phyloP scores from a whole-genome alignment of 805 yeast genomes.

The Metschnikowia baotianmanensis region DNA sequence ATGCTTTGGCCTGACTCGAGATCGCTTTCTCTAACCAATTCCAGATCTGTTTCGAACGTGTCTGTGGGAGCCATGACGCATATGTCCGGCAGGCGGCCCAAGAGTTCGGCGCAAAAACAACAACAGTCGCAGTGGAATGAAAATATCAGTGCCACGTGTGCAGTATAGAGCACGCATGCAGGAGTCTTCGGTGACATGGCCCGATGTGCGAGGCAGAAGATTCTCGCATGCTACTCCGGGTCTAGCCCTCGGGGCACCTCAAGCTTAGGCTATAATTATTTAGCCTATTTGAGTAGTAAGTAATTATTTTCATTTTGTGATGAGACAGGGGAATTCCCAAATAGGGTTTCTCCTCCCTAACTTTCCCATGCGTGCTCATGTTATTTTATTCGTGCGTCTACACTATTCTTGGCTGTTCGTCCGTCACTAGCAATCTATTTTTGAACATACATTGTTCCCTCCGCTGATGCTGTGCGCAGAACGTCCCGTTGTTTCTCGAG shows the following conservation, averaged over 20 bases:
- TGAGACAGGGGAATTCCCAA: too few relatives aligned
- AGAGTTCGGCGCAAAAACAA: too few relatives aligned
- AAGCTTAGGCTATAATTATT: too few relatives aligned
- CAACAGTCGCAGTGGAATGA: conserved; percentile 10
- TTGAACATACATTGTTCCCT: conserved; percentile 2
- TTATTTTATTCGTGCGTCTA: not conserved
- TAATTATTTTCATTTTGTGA: too few relatives aligned
- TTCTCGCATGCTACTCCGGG: too few relatives aligned
- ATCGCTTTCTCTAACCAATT: too few relatives aligned
- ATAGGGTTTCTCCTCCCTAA: too few relatives aligned
- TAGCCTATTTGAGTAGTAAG: too few relatives aligned
- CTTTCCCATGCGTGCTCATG: too few relatives aligned
- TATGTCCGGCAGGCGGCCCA: too few relatives aligned
- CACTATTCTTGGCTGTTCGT: not conserved
- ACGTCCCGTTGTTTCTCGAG: not conserved
- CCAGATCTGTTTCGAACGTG: not conserved
- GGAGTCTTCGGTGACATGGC: not conserved
- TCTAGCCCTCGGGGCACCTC: too few relatives aligned
- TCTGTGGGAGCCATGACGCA: not conserved
- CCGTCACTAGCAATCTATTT: conserved; percentile 2
- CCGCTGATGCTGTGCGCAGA: not conserved
- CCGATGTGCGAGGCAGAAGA: conserved; percentile 1
- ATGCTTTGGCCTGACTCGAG: too few relatives aligned
- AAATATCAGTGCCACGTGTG: not conserved
- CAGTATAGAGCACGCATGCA: not conserved